Evolutionary conservation across 257 asterid species (phyloP).

Genomic region (Fraxinus quadrangulata): DNA sequence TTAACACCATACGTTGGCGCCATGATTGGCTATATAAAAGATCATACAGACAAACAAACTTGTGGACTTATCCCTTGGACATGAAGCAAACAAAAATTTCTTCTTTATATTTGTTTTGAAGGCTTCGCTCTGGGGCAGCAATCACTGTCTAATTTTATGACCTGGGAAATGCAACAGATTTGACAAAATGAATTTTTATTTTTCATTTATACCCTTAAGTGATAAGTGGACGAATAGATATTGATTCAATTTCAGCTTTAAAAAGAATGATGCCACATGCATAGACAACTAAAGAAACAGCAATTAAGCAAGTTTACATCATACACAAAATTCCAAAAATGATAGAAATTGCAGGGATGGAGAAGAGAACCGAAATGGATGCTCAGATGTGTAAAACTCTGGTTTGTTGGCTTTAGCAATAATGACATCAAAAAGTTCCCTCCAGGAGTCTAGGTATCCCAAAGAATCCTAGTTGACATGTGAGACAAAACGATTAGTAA

Average conservation of each 20-base stretch:
- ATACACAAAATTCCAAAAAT: conserved; percentile 9
- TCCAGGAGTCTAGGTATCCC: conserved; percentile 85
- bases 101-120: not conserved
- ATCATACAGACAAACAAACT: not conserved
- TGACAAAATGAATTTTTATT: not conserved
- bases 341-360: conserved; percentile 19
- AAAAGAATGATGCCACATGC: not conserved
- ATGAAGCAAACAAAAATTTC: not conserved
- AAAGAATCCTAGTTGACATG: conserved; percentile 60
- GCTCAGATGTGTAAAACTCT: conserved; percentile 95
- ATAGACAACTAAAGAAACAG: conserved; percentile 8
- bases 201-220: not conserved
- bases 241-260: not conserved
- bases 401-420: conserved; percentile 98
- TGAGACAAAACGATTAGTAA: conserved; percentile 26
- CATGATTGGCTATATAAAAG: not conserved
- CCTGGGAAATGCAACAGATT: not conserved
- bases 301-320: not conserved
- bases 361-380: conserved; percentile 78
- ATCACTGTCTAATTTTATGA: not conserved
- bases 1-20: not conserved
- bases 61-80: not conserved
- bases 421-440: conserved; percentile 93
- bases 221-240: conserved; percentile 9
- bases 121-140: not conserved